Evolutionary conservation across 306 rosid genomes (phyloP).

Genomic region (Bauhinia variegata): DNA sequence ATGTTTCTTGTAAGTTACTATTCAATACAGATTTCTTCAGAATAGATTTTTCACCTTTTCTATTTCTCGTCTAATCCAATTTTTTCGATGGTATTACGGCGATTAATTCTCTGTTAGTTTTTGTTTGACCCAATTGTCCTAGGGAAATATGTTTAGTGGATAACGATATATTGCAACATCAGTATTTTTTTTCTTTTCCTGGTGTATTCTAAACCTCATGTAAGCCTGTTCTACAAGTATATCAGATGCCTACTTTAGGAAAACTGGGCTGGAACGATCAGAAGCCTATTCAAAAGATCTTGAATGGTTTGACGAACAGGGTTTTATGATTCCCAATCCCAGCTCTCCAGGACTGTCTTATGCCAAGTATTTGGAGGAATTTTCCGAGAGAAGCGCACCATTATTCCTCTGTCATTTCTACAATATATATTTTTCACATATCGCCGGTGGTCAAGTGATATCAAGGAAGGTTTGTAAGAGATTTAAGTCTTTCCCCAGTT

Average conservation of each 20-base stretch:
- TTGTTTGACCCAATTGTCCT: no score
- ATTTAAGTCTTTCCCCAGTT: conserved; percentile 2
- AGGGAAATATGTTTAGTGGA: no score
- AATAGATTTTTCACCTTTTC: neutral
- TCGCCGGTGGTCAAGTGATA: conserved; percentile 82
- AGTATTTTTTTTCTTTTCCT: neutral
- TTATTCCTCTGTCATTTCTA: conserved; percentile 83
- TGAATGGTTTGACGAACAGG: conserved; percentile 65
- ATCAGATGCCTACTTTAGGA: conserved; percentile 77
- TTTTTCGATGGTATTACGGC: no score
- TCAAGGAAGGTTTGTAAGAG: conserved; percentile 55
- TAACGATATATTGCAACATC: no score
- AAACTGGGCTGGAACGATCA: conserved; percentile 84
- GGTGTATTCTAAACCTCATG: neutral
- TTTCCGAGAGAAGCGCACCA: conserved; percentile 66
- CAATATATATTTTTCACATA: conserved; percentile 77
- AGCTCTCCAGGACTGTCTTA: conserved; percentile 68
- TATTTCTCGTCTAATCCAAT: neutral
- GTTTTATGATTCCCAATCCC: conserved; percentile 60
- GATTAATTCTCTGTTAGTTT: no score
- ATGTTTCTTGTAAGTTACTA: conserved; percentile 67
- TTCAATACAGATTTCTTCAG: neutral
- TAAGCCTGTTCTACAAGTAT: neutral
- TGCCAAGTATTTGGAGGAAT: conserved; percentile 66
- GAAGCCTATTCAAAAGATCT: conserved; percentile 62